These are phyloP conservation scores for Platismatia glauca DNA, from an alignment of 495 filamentous ascomycete species.

Conservation along the genomic window DNA sequence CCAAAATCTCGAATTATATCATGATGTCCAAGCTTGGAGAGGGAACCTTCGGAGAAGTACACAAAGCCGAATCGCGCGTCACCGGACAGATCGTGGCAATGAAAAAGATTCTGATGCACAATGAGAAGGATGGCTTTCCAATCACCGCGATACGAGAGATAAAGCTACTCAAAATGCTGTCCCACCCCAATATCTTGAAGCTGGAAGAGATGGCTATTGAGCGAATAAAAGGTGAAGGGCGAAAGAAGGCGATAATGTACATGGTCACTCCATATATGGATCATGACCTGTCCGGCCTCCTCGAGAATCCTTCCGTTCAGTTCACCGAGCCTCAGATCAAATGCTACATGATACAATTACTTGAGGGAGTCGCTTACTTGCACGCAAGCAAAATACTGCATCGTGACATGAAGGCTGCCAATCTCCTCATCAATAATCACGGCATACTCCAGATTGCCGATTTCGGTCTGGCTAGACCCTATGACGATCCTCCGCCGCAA, in stretches of 20 bases:
- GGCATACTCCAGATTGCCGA: conserved; percentile 95
- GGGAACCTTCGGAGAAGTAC: conserved; percentile 95
- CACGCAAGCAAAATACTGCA: conserved; percentile 87
- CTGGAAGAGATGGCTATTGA: conserved; percentile 97
- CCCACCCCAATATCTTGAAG: conserved; percentile 77
- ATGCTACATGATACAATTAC: conserved; percentile 90
- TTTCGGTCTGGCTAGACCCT: conserved; percentile 90
- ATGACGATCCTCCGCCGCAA: conserved; percentile 74
- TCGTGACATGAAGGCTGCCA: conserved; percentile 98
- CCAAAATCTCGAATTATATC: conserved; percentile 79
- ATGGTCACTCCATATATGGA: conserved; percentile 99
- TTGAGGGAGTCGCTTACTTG: conserved; percentile 81
- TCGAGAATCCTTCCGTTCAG: conserved; percentile 84
- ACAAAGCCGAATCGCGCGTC: conserved; percentile 72
- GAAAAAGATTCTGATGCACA: conserved; percentile 97
- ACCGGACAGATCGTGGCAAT: conserved; percentile 68
- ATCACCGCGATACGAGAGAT: conserved; percentile 96
- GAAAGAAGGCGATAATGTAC: conserved; percentile 82
- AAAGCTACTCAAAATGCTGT: conserved; percentile 90
- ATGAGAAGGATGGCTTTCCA: conserved; percentile 93
- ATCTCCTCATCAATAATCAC: conserved; percentile 89
- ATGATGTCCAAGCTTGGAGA: conserved; percentile 88
- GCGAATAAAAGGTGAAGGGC: conserved; percentile 62
- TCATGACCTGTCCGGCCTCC: conserved; percentile 88
- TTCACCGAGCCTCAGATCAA: conserved; percentile 90